Evolutionary conservation across 345 rosid genomes (phyloP).

Genomic region (Ceriops tagal): DNA sequence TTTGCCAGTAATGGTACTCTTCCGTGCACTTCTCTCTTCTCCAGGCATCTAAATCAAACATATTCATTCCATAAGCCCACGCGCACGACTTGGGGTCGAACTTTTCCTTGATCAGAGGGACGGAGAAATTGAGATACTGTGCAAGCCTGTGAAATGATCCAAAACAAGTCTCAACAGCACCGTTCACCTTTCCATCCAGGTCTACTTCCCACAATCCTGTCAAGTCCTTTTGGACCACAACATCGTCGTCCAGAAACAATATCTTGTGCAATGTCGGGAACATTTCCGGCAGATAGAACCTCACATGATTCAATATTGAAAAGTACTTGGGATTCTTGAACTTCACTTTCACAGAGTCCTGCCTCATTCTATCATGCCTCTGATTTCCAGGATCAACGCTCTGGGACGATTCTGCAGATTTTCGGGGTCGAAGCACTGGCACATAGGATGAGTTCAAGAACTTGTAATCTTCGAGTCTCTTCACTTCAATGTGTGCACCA

Average conservation of each 20-base stretch:
- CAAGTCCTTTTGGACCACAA: constrained; percentile 18
- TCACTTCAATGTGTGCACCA: constrained; percentile 9
- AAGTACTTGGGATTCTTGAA: constrained; percentile 13
- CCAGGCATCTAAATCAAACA: constrained; percentile 13
- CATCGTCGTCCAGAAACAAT: constrained; percentile 14
- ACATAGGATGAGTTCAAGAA: constrained; percentile 13
- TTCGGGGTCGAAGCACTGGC: constrained; percentile 10
- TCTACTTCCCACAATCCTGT: constrained; percentile 10
- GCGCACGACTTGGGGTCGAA: constrained; percentile 15
- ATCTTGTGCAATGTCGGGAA: constrained; percentile 11
- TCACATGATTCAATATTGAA: constrained; percentile 10
- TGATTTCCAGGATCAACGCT: background rate
- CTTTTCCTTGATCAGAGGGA: constrained; percentile 3
- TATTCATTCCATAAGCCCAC: constrained; percentile 20
- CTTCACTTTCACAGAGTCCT: background rate
- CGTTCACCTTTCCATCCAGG: constrained; percentile 16
- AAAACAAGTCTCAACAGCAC: constrained; percentile 11
- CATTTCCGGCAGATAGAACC: constrained; percentile 17
- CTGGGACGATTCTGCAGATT: background rate
- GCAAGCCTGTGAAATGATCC: constrained; percentile 8
- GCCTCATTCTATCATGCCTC: background rate
- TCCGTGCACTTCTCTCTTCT: constrained; percentile 6
- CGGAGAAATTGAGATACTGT: constrained; percentile 5
- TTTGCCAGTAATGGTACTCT: constrained; percentile 11
- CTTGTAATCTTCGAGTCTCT: constrained; percentile 13